Conservation (phyloP, 2,329 filamentous ascomycete genomes). For the Cytospora paraplurivora region DNA sequence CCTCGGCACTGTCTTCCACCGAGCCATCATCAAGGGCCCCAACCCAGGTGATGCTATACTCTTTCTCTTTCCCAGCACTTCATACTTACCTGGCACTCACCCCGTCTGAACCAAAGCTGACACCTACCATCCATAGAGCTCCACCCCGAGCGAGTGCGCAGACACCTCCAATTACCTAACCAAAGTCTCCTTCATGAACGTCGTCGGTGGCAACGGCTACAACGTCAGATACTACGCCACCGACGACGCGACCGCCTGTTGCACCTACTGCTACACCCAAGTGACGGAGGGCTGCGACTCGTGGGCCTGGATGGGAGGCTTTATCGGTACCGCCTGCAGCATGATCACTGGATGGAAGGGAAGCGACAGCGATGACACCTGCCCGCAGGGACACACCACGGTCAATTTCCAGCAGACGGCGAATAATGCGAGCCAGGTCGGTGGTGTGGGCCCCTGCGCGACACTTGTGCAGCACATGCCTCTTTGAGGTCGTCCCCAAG, state of each 20-base stretch:
- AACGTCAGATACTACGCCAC: slow-evolving; percentile 12
- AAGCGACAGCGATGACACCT: slow-evolving; percentile 14
- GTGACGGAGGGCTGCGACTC: slow-evolving; percentile 21
- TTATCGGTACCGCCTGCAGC: slow-evolving; percentile 21
- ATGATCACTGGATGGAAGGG: slow-evolving; percentile 24
- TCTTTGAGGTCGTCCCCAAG: not conserved
- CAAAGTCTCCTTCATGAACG: slow-evolving; percentile 21
- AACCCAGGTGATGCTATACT: slow-evolving; percentile 9
- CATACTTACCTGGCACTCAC: too few species aligned
- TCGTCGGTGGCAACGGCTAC: slow-evolving; percentile 19
- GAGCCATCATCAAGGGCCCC: not conserved
- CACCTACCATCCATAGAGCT: not conserved
- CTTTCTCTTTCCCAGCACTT: not conserved
- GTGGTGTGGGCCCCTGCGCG: slow-evolving; percentile 25
- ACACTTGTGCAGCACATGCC: not conserved
- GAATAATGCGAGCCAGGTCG: slow-evolving; percentile 14
- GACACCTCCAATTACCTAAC: slow-evolving; percentile 20
- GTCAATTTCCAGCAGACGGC: slow-evolving; percentile 11
- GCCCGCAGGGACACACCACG: slow-evolving; percentile 16
- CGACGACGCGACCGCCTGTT: slow-evolving; percentile 16
- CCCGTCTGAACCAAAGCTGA: not conserved
- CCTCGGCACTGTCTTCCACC: not conserved
- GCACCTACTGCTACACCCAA: slow-evolving; percentile 17
- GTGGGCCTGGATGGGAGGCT: slow-evolving; percentile 19
- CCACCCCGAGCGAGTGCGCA: slow-evolving; percentile 15